Evolutionary conservation across 2,329 filamentous ascomycete species (phyloP), one percentile per base, ranked within the genome.

Genomic region (Lasiodiplodia sp.): DNA sequence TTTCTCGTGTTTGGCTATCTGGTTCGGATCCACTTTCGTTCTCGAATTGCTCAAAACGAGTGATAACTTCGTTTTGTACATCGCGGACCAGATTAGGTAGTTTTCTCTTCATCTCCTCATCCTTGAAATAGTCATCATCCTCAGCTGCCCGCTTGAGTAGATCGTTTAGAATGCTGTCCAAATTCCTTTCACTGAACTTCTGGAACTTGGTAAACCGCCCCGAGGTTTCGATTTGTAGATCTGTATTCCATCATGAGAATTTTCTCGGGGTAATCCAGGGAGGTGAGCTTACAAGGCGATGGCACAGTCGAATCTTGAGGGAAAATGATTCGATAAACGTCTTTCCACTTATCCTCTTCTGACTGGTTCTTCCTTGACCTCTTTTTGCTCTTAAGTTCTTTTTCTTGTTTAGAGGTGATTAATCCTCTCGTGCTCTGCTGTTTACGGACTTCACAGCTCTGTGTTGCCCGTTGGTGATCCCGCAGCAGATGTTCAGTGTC

Each of bases 261-360:
- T 28, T 1, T 3, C 2, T n/a, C 1, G 4, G 3, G 1, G 6
- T 14, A n/a, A 31, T 2, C 1, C 28, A 8, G 2, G 4, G 18
- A 2, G 0, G 0, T 4, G 18, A 18, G 2, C 25, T 55, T 28
- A 34, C 52, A 55, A 3, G 52, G 52, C 21, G 16, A 34, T 2
- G 52, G 52, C 2, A 55, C 4, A 1, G n/a, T 0, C 1, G 25
- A 5, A 1, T 55, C 52, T 10, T 34, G 5, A 18, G 52, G 52
- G 8, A 55, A 55, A 4, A 55, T 55, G 4, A 55, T 55, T 4
- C 16, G 25, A 16, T 21, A 55, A 18, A 55, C 18, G 3, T 55
- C 52, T 34, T 55, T 55, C 52, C 52, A 55, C 25, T 55, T 55
- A 2, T 55, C 28, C 8, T 55, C 52, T 11, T 55, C 52, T 3